These are phyloP conservation scores for Funneliformis geosporum DNA, from an alignment of 192 early-diverging fungal species.

Conservation along the genomic window DNA sequence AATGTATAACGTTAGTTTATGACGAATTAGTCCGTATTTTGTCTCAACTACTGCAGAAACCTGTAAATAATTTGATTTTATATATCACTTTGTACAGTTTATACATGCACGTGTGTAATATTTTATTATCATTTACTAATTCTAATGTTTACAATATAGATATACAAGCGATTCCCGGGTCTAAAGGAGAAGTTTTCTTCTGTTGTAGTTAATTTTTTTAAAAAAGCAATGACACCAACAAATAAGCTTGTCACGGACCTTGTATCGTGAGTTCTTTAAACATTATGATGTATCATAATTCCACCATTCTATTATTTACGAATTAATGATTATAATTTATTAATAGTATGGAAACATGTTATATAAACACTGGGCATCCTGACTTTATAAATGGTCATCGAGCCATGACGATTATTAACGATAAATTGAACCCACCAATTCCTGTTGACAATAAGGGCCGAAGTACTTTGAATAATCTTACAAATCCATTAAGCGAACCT, in stretches of 20 bases:
- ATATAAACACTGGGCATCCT: constrained; percentile 99
- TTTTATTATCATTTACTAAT: background rate
- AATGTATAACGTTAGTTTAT: constrained; percentile 94
- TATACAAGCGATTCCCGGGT: constrained; percentile 95
- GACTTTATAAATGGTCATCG: constrained; percentile 98
- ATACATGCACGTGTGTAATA: too few relatives aligned
- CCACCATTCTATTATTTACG: background rate
- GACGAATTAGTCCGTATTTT: constrained; percentile 98
- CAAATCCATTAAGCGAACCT: constrained; percentile 30
- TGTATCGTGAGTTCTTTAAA: constrained; percentile 63
- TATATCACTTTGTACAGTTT: too few relatives aligned
- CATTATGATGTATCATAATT: background rate
- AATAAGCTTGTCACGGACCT: constrained; percentile 94
- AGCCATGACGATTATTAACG: constrained; percentile 90
- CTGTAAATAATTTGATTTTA: constrained; percentile 44
- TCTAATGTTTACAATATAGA: constrained; percentile 37
- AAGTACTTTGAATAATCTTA: constrained; percentile 36
- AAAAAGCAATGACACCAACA: constrained; percentile 86
- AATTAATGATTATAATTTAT: constrained; percentile 1
- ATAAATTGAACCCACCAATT: constrained; percentile 66
- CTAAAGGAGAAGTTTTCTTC: constrained; percentile 91
- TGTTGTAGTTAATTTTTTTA: constrained; percentile 93
- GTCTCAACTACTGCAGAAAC: constrained; percentile 87
- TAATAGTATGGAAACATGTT: constrained; percentile 85
- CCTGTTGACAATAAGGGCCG: constrained; percentile 43